Percentiles rank a stretch among this genome's conserved stretches.
Evolutionary conservation across 2,329 filamentous ascomycete species (phyloP).

Genomic region (Ophiostoma triangulosporum): DNA sequence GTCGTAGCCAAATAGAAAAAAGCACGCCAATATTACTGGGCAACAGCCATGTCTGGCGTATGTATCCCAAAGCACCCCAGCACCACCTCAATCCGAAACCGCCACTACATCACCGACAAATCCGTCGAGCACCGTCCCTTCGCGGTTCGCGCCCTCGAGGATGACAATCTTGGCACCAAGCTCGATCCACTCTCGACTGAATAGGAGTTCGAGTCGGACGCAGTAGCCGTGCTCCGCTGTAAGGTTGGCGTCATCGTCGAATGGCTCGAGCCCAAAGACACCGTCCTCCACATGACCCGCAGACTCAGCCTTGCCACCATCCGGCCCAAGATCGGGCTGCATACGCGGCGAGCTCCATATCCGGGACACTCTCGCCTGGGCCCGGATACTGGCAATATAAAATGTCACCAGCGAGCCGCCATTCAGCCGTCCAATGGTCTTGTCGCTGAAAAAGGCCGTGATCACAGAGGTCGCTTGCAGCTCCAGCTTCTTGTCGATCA

Average conservation of each 20-base stretch:
- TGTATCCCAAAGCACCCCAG: too few species aligned
- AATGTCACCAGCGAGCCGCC: slow-evolving; percentile 62
- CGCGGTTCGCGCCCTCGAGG: slow-evolving; percentile 56
- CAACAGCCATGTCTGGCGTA: too few species aligned
- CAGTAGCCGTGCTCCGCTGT: slow-evolving; percentile 28
- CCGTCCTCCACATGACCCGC: slow-evolving; percentile 28
- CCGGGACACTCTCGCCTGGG: slow-evolving; percentile 54
- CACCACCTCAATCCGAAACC: slow-evolving; percentile 43
- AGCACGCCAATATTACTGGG: too few species aligned
- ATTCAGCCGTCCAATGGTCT: slow-evolving; percentile 48
- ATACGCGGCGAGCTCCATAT: slow-evolving; percentile 16
- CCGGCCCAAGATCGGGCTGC: background rate
- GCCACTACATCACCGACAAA: slow-evolving; percentile 57
- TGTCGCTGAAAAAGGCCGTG: slow-evolving; percentile 55
- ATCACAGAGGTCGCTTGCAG: slow-evolving; percentile 55
- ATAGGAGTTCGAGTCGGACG: slow-evolving; percentile 55
- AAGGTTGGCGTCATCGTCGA: slow-evolving; percentile 25
- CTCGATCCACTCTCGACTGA: slow-evolving; percentile 60
- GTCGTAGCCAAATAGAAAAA: too few species aligned
- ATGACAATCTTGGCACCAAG: slow-evolving; percentile 56
- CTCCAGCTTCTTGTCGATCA: slow-evolving; percentile 40
- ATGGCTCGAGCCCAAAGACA: slow-evolving; percentile 32
- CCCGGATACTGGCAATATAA: slow-evolving; percentile 77
- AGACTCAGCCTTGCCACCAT: slow-evolving; percentile 11
- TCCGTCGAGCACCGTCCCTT: slow-evolving; percentile 54